These are phyloP conservation scores for Rhododendron molle DNA, from an alignment of 148 eudicot genomes.

Conservation along the genomic window DNA sequence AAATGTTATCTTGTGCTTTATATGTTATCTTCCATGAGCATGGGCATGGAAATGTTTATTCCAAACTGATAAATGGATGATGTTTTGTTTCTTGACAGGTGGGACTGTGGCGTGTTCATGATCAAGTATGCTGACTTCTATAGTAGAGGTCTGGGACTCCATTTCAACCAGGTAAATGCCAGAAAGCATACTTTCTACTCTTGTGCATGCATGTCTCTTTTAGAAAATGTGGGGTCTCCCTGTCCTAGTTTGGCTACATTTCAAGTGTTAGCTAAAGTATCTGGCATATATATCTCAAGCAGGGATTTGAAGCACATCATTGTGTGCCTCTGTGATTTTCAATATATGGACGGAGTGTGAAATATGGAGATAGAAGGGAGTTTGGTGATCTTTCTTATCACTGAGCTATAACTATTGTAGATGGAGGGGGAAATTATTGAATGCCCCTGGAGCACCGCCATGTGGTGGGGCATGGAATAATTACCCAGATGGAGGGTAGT, in stretches of 20 bases:
- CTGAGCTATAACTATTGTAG: neutral
- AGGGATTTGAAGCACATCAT: neutral
- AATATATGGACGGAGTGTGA: neutral
- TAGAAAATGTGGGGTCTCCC: neutral
- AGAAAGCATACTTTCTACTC: neutral
- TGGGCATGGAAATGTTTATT: neutral
- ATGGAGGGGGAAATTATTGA: neutral
- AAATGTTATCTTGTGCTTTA: neutral
- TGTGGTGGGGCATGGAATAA: neutral
- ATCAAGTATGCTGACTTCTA: conserved; percentile 91
- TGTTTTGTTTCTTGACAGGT: conserved; percentile 42
- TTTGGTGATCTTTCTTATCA: neutral
- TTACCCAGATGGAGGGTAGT: neutral
- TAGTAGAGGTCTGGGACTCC: conserved; percentile 83
- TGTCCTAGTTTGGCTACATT: neutral
- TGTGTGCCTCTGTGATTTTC: neutral
- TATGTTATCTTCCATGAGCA: neutral
- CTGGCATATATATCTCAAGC: neutral
- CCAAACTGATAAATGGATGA: conserved; percentile 3
- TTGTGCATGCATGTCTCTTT: neutral
- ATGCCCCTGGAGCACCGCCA: no score
- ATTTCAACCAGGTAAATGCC: conserved; percentile 65
- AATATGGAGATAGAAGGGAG: neutral
- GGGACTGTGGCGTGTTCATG: conserved; percentile 95
- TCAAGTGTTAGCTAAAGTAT: neutral